These are phyloP conservation scores for Boletus holoroseus DNA, from an alignment of 1,284 basidiomycete species.

Conservation along the genomic window DNA sequence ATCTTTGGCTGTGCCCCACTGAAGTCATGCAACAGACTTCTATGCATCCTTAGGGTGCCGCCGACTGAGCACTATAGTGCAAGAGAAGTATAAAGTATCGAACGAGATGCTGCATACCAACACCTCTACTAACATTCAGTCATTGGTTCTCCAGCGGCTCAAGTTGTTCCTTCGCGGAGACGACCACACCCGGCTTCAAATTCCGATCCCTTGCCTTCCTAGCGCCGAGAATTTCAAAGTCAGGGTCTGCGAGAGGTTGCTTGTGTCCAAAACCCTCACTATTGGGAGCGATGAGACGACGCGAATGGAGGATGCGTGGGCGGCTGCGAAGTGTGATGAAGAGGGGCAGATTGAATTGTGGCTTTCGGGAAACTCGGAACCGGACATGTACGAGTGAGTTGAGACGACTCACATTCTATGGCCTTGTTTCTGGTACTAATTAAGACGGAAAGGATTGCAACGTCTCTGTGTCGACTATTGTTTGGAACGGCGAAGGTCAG, in stretches of 20 bases:
- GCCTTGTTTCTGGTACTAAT: too few relatives aligned
- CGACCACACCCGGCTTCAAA: too few relatives aligned
- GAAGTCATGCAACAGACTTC: too few relatives aligned
- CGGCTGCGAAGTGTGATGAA: background rate
- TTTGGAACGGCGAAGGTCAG: conserved; percentile 69
- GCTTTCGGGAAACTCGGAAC: conserved; percentile 36
- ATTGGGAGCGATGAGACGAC: background rate
- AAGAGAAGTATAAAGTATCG: conserved; percentile 63
- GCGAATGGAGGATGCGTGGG: background rate
- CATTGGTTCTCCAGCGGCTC: conserved; percentile 78
- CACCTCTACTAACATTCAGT: conserved; percentile 42
- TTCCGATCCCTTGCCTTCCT: too few relatives aligned
- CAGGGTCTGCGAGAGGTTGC: background rate
- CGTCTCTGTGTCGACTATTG: conserved; percentile 66
- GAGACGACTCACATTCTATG: too few relatives aligned
- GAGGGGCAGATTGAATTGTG: conserved; percentile 3
- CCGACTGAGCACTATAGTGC: conserved; percentile 64
- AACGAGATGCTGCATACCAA: conserved; percentile 43
- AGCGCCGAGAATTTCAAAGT: conserved; percentile 1
- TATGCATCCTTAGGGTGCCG: too few relatives aligned
- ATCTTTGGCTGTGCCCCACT: too few relatives aligned
- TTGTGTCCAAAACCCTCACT: conserved; percentile 6
- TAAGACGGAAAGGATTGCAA: too few relatives aligned
- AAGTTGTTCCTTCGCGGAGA: conserved; percentile 84
- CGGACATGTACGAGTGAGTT: conserved; percentile 83